Evolutionary conservation across 2,329 filamentous ascomycete genomes (phyloP).

Genomic region (Aspergillus phoenicis): DNA sequence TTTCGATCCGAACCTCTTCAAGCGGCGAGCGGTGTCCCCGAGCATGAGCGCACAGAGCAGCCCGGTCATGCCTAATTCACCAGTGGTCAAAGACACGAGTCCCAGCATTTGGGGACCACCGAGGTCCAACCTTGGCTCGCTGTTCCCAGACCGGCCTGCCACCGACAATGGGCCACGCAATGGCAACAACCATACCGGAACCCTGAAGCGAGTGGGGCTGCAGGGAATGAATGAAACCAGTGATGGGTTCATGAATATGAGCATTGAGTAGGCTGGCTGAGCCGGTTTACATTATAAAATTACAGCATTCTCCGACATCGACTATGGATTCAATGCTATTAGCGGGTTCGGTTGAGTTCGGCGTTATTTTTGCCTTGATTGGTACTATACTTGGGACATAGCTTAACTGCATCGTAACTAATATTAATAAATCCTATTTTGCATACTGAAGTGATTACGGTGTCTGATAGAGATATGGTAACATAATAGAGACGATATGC

Average conservation of each 20-base stretch:
- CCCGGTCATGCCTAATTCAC: constrained; percentile 78
- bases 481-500: neutral
- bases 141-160: constrained; percentile 53
- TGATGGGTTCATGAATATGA: constrained; percentile 95
- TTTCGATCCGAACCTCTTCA: constrained; percentile 84
- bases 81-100: constrained; percentile 68
- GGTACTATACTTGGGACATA: neutral
- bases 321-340: neutral
- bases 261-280: constrained; percentile 69
- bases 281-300: neutral
- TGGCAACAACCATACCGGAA: constrained; percentile 47
- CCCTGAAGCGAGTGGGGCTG: constrained; percentile 68
- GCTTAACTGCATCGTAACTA: no score
- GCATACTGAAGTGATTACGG: no score
- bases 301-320: no score
- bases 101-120: constrained; percentile 70
- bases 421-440: no score
- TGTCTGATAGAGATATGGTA: neutral
- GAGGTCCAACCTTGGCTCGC: constrained; percentile 58
- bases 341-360: neutral
- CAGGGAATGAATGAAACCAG: constrained; percentile 97
- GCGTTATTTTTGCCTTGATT: neutral
- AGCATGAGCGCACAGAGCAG: constrained; percentile 90
- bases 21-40: constrained; percentile 86
- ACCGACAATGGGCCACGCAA: constrained; percentile 55